Evolutionary conservation across 2,329 filamentous ascomycete species (phyloP), one percentile per base, ranked within the genome.

Genomic region (Aureobasidium sp.): DNA sequence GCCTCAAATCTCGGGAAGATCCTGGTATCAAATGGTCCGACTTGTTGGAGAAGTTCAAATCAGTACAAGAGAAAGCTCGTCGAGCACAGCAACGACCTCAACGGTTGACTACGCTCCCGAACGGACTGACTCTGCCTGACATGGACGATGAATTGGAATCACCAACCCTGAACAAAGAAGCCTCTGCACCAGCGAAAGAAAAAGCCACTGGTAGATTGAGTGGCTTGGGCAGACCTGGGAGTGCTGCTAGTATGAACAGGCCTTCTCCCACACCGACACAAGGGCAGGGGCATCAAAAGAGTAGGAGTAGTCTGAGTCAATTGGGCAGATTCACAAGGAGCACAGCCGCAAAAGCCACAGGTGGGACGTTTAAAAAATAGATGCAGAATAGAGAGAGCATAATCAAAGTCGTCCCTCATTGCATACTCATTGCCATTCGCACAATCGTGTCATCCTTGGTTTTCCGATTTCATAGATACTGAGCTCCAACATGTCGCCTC

Each of bases 21-120:
- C 71, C 71, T 4, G 70, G 70, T 15, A 96, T 99, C 68, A 87
- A 89, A 61, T 99, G 94, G 94, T 85, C 84, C 2, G 94, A 99
- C 69, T 81, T 99, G 39, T 82, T 99, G 5, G 94, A 99, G 66
- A 96, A 97, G 71, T 99, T 99, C 76, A 89, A 90, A 67, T 85
- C 82, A 59, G 93, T 95, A 1, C 94, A 99, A 71, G 94, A 99
- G 68, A 86, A 85, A 64, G 89, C 92, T 6, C 84, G 92, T 61
- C 82, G 91, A 59, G 80, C 84, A 13, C 87, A 91, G 70, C 79
- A 68, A 64, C 65, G 69, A 24, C 67, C 69, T 44, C 43, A 44
- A 43, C 61, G 34, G 39, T 39, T 48, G 43, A 60, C 12, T 24
- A 63, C 46, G 9, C 51, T 46, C n/a, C 52, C 55, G 37, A 53